Percentiles rank a stretch among this genome's conserved stretches.
Evolutionary conservation across 805 yeast genomes (phyloP).

Genomic region (Cyberlindnera veronae): DNA sequence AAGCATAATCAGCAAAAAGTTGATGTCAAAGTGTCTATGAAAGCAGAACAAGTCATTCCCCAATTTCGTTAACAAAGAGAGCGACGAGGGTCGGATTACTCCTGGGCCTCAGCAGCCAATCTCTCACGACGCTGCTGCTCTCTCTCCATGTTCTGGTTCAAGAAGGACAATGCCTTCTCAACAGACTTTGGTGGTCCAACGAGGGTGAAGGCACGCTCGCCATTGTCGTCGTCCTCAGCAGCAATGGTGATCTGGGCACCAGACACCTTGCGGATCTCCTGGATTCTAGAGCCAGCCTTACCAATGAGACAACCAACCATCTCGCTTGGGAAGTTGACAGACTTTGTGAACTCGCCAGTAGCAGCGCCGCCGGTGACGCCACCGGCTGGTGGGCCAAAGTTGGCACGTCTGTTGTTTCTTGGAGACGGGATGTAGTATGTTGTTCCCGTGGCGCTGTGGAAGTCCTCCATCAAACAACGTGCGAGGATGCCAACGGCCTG

Average conservation of each 20-base stretch:
- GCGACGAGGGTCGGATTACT: conserved; percentile 2
- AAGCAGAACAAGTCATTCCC: neutral
- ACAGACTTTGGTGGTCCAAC: conserved; percentile 49
- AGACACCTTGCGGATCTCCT: conserved; percentile 73
- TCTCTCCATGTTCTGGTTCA: conserved; percentile 54
- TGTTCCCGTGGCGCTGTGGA: conserved; percentile 62
- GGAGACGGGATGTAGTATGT: conserved; percentile 43
- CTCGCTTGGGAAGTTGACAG: conserved; percentile 65
- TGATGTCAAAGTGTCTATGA: conserved; percentile 2
- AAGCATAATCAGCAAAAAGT: neutral
- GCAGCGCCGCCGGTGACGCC: too few relatives aligned
- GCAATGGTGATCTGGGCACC: conserved; percentile 79
- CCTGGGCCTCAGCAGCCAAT: conserved; percentile 19
- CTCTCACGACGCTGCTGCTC: conserved; percentile 50
- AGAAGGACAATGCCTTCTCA: conserved; percentile 55
- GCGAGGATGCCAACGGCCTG: conserved; percentile 55
- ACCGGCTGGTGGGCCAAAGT: neutral
- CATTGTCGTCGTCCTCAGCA: conserved; percentile 59
- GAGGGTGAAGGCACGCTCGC: conserved; percentile 68
- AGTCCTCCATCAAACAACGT: conserved; percentile 72
- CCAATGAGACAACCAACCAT: conserved; percentile 91
- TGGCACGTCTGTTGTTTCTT: conserved; percentile 10
- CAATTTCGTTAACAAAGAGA: neutral
- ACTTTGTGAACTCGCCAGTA: conserved; percentile 29
- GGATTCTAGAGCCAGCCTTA: conserved; percentile 79